Conservation (phyloP, 495 filamentous ascomycete genomes). For the Pyronema domesticum region DNA sequence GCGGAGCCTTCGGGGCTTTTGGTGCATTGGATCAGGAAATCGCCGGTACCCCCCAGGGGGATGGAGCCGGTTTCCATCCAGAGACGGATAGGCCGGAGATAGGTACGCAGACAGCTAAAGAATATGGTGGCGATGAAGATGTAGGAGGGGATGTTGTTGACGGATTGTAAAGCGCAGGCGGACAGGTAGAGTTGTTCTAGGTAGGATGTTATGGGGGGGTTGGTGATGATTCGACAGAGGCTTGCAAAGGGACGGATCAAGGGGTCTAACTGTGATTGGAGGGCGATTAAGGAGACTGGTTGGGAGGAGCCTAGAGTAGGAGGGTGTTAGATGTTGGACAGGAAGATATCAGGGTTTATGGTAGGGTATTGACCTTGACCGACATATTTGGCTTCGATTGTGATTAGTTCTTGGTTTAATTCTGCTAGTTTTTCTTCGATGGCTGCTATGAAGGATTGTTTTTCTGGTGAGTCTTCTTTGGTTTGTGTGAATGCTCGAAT, state of each 20-base stretch:
- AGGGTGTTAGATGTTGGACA: not conserved
- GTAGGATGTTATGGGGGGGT: conserved; percentile 31
- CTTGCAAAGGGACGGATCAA: conserved; percentile 36
- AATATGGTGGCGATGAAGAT: conserved; percentile 47
- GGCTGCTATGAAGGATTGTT: conserved; percentile 15
- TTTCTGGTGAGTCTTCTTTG: conserved; percentile 11
- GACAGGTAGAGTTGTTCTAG: conserved; percentile 59
- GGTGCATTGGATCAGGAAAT: conserved; percentile 57
- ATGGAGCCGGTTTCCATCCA: conserved; percentile 80
- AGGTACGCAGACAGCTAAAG: conserved; percentile 66
- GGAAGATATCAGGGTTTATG: not conserved
- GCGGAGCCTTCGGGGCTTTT: too few relatives aligned
- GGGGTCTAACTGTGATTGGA: conserved; percentile 43
- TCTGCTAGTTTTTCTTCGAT: conserved; percentile 27
- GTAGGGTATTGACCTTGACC: conserved; percentile 21
- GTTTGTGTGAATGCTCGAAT: conserved; percentile 26
- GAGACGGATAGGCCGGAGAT: conserved; percentile 53
- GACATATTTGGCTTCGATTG: conserved; percentile 30
- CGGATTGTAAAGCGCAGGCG: conserved; percentile 49
- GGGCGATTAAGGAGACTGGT: conserved; percentile 33
- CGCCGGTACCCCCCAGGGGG: conserved; percentile 26
- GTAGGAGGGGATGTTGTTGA: conserved; percentile 43
- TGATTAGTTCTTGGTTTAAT: conserved; percentile 31
- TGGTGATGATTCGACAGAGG: conserved; percentile 33
- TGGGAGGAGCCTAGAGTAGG: conserved; percentile 1